These are phyloP conservation scores for Xerocomus brunneocitrinus DNA, from an alignment of 768 basidiomycete genomes.

Conservation along the genomic window DNA sequence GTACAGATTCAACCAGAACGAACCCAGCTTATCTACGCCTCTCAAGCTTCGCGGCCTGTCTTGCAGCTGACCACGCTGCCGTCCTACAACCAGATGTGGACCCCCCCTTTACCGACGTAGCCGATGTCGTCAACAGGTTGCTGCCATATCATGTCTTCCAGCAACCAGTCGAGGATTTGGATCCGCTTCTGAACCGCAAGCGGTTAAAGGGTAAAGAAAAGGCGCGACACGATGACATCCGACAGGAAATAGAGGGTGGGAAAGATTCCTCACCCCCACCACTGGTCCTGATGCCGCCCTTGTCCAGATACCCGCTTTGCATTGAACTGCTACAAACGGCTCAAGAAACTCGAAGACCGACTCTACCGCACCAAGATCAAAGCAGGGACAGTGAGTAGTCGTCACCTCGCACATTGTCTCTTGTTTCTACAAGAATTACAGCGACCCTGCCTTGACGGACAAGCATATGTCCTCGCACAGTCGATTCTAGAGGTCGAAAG, in stretches of 20 bases:
- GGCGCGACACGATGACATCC: conserved; percentile 42
- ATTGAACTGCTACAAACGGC: conserved; percentile 58
- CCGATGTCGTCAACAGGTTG: conserved; percentile 65
- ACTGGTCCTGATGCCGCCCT: conserved; percentile 2
- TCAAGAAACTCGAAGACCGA: conserved; percentile 50
- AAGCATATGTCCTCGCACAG: conserved; percentile 61
- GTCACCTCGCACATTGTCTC: not conserved
- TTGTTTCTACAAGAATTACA: conserved; percentile 26
- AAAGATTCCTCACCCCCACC: not conserved
- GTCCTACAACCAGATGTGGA: conserved; percentile 65
- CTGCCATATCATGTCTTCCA: conserved; percentile 80
- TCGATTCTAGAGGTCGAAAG: conserved; percentile 64
- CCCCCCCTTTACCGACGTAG: conserved; percentile 56
- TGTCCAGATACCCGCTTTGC: conserved; percentile 65
- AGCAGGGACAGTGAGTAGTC: conserved; percentile 49
- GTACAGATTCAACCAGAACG: conserved; percentile 12
- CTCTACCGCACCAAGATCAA: conserved; percentile 52
- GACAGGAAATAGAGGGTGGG: conserved; percentile 51
- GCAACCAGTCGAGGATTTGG: conserved; percentile 65
- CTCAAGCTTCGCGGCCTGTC: conserved; percentile 48
- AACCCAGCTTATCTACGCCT: conserved; percentile 14
- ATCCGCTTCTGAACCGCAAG: conserved; percentile 19
- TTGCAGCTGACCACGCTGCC: conserved; percentile 59
- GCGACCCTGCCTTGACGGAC: conserved; percentile 58
- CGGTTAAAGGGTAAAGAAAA: conserved; percentile 61